A percentile compares a stretch with the other conserved stretches of the same genome.
Evolutionary conservation across 495 filamentous ascomycete genomes (phyloP).

Genomic region (Xylaria intraflava): DNA sequence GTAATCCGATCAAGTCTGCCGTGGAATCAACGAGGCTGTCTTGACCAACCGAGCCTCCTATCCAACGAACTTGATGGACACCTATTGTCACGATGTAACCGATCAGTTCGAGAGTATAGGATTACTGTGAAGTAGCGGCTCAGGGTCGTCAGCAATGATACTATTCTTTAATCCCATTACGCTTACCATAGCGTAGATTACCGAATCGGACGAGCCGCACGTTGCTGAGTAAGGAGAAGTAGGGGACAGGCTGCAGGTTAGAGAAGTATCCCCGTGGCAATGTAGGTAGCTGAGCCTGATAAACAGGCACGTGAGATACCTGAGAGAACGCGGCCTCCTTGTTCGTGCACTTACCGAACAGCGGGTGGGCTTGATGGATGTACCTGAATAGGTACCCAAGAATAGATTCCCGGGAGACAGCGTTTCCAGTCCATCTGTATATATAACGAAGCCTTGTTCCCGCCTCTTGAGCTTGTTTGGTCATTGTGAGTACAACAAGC

Average conservation of each 20-base stretch:
- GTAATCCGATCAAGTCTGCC: neutral
- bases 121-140: neutral
- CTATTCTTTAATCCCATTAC: neutral
- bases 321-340: neutral
- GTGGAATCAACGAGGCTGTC: neutral
- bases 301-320: neutral
- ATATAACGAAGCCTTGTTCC: neutral
- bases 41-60: neutral
- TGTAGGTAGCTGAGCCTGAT: slow-evolving; percentile 5
- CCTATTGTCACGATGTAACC: neutral
- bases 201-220: slow-evolving; percentile 1
- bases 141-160: neutral
- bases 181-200: slow-evolving; percentile 5
- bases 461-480: neutral
- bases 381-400: slow-evolving; percentile 5
- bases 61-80: neutral
- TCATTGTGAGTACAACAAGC: neutral
- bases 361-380: neutral
- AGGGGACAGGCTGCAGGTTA: neutral
- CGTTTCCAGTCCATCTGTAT: neutral
- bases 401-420: neutral
- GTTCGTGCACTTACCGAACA: neutral
- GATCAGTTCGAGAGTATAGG: neutral
- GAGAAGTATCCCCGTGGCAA: neutral
- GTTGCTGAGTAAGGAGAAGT: slow-evolving; percentile 3